phyloP scores from a whole-genome alignment of 1,284 basidiomycete genomes.

The Ustilago crameri region DNA sequence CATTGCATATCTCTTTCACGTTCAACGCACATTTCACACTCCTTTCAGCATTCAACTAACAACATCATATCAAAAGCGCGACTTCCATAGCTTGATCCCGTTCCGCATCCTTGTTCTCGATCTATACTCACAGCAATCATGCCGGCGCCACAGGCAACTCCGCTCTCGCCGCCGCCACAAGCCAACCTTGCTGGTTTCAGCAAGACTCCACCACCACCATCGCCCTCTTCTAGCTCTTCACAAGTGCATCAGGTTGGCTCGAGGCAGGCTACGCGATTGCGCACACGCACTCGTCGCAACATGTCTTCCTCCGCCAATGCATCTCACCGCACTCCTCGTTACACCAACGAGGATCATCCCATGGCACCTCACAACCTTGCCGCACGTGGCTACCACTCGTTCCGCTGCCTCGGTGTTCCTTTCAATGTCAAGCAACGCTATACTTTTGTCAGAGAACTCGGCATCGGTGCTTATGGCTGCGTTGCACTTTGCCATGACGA shows the following conservation, averaged over 20 bases:
- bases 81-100: not conserved
- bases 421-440: conserved; percentile 66
- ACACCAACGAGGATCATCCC: conserved; percentile 62
- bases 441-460: conserved; percentile 64
- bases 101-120: not conserved
- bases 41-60: not conserved
- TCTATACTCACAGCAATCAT: conserved; percentile 8
- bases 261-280: conserved; percentile 50
- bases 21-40: no score
- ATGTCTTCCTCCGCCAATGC: conserved; percentile 36
- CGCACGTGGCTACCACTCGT: conserved; percentile 63
- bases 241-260: conserved; percentile 51
- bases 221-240: conserved; percentile 18
- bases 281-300: conserved; percentile 54
- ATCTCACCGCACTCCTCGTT: conserved; percentile 39
- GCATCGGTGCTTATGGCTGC: conserved; percentile 67
- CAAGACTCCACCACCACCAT: conserved; percentile 28
- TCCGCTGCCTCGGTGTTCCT: conserved; percentile 63
- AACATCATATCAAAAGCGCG: not conserved
- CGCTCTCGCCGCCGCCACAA: conserved; percentile 23
- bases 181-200: conserved; percentile 21
- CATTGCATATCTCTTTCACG: no score
- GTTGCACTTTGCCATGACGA: conserved; percentile 63
- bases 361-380: conserved; percentile 61
- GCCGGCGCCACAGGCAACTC: conserved; percentile 36